A percentile compares a stretch with the other conserved stretches of the same genome.
Evolutionary conservation across 2,329 filamentous ascomycete genomes (phyloP).

Genomic region (Paraphoma sp.): DNA sequence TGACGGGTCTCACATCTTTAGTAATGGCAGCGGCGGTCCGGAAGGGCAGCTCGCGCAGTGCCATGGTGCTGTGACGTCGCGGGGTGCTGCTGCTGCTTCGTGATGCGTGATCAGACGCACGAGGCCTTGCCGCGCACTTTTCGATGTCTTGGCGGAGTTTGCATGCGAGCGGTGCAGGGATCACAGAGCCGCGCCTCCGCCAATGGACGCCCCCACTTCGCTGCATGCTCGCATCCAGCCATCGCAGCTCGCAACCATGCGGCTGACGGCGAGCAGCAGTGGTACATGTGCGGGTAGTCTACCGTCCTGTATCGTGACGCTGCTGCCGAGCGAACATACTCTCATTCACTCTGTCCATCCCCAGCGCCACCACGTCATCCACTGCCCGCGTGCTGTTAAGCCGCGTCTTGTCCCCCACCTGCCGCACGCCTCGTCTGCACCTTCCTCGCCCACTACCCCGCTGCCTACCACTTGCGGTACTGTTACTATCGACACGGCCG

Average conservation of each 20-base stretch:
- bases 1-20: slow-evolving; percentile 30
- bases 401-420: background rate
- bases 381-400: background rate
- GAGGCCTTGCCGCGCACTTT: slow-evolving; percentile 15
- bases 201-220: background rate
- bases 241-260: background rate
- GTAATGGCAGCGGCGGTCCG: slow-evolving; percentile 34
- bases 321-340: slow-evolving; percentile 7
- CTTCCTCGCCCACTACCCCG: background rate
- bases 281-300: background rate
- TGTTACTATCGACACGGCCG: background rate
- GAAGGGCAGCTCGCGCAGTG: slow-evolving; percentile 45
- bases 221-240: background rate
- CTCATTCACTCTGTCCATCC: background rate
- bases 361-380: background rate
- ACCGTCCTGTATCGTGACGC: background rate
- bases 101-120: background rate
- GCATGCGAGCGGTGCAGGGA: background rate
- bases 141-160: slow-evolving; percentile 2
- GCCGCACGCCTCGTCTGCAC: background rate
- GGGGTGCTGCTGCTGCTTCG: slow-evolving; percentile 1
- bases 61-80: slow-evolving; percentile 36
- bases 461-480: slow-evolving; percentile 1
- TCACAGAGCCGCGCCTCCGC: background rate
- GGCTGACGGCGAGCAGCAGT: background rate